Conservation (phyloP, 2,329 filamentous ascomycete species). For the Diplodia corticola region DNA sequence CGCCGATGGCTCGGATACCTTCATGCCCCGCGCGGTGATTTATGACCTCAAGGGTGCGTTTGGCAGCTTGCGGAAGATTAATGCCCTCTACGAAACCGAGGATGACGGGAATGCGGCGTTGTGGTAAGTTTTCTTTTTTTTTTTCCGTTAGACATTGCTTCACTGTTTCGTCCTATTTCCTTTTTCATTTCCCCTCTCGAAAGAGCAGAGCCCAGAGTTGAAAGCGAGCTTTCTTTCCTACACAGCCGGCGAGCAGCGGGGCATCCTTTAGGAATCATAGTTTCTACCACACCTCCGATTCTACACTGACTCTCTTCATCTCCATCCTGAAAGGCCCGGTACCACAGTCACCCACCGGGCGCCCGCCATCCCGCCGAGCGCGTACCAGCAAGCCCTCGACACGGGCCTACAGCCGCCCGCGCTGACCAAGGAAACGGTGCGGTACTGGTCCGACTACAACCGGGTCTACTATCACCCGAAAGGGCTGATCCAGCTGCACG, state of each 20-base stretch:
- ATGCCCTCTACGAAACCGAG: constrained; percentile 75
- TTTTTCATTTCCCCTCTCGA: background rate
- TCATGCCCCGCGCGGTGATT: constrained; percentile 84
- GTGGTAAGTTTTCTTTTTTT: constrained; percentile 28
- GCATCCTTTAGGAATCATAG: background rate
- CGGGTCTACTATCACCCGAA: constrained; percentile 88
- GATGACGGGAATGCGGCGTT: constrained; percentile 36
- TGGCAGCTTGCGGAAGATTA: constrained; percentile 82
- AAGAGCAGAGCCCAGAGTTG: background rate
- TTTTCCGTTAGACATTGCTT: background rate
- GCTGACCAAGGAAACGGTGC: constrained; percentile 70
- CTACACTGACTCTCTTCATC: background rate
- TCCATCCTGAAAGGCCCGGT: constrained; percentile 57
- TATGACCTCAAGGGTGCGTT: constrained; percentile 96
- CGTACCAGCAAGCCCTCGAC: constrained; percentile 80
- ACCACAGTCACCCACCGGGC: constrained; percentile 58
- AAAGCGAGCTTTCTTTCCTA: background rate
- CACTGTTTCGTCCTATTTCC: background rate
- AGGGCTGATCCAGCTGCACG: constrained; percentile 82
- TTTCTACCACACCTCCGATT: background rate
- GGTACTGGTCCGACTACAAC: constrained; percentile 97
- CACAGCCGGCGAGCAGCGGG: background rate
- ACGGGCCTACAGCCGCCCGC: constrained; percentile 63
- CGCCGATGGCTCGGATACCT: constrained; percentile 84
- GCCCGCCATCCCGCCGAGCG: constrained; percentile 64